Percentiles rank a stretch among this genome's conserved stretches.
Conservation (phyloP, 75 land plant genomes). For the Pseudotsuga menziesii region DNA sequence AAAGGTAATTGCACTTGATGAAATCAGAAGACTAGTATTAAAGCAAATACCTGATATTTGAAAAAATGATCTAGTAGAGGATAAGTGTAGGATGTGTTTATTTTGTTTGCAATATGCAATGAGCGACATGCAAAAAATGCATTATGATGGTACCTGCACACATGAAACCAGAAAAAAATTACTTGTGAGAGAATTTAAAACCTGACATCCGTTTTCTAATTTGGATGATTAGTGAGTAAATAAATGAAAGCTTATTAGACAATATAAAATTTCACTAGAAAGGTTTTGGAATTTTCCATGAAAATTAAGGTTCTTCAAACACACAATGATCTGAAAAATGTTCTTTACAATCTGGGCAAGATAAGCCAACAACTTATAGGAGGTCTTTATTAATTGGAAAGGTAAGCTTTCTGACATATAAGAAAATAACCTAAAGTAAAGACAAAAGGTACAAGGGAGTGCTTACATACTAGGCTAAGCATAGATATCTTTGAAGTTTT, state of each 20-base stretch:
- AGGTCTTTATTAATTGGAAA: background rate
- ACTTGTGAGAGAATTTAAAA: background rate
- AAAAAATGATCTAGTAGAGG: constrained; percentile 21
- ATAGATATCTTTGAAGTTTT: background rate
- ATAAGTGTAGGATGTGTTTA: constrained; percentile 61
- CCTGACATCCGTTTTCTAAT: background rate
- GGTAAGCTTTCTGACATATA: background rate
- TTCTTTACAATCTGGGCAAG: background rate
- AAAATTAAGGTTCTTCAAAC: too few species aligned
- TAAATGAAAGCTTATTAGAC: background rate
- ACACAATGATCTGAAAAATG: background rate
- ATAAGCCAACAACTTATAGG: background rate
- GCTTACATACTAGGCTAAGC: background rate
- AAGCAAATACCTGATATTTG: background rate
- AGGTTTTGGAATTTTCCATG: background rate
- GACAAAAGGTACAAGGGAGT: background rate
- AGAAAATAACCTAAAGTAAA: background rate
- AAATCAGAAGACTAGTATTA: background rate
- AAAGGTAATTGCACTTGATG: background rate
- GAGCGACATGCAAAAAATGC: constrained; percentile 67
- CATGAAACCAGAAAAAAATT: background rate
- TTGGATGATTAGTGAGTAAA: background rate
- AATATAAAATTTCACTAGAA: background rate
- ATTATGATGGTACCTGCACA: constrained; percentile 78
- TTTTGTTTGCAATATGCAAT: constrained; percentile 53